Percentiles rank a stretch among this genome's conserved stretches.
Conservation (phyloP, 2,329 filamentous ascomycete genomes). For the Conoideocrella luteorostrata region DNA sequence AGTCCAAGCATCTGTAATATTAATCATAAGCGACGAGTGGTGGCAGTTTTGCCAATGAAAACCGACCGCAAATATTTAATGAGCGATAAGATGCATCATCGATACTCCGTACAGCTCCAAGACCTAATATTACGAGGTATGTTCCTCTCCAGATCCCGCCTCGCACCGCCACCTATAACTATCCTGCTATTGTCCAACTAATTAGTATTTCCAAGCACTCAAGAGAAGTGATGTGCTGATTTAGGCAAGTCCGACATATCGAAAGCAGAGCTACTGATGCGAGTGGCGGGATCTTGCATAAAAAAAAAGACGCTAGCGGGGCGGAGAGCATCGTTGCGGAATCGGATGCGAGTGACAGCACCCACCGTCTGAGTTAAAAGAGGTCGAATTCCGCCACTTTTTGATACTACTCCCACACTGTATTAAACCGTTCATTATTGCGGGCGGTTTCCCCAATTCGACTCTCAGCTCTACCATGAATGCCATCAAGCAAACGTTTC, state of each 20-base stretch:
- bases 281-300: constrained; percentile 12
- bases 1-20: no score
- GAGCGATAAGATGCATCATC: no score
- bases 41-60: no score
- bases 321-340: constrained; percentile 12
- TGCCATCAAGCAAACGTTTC: constrained; percentile 51
- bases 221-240: constrained; percentile 2
- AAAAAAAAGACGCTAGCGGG: background rate
- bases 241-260: constrained; percentile 16
- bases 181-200: no score
- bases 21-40: no score
- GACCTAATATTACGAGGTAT: no score
- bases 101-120: no score
- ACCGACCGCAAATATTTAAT: no score
- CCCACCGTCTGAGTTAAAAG: background rate
- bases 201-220: background rate
- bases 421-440: background rate
- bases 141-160: no score
- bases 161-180: no score
- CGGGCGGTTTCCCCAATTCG: background rate
- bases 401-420: background rate
- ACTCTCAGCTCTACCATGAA: constrained; percentile 37
- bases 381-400: background rate
- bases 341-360: background rate
- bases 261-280: constrained; percentile 11